These are phyloP conservation scores for Chenopodium formosanum DNA, from an alignment of 148 eudicot genomes.

Conservation along the genomic window DNA sequence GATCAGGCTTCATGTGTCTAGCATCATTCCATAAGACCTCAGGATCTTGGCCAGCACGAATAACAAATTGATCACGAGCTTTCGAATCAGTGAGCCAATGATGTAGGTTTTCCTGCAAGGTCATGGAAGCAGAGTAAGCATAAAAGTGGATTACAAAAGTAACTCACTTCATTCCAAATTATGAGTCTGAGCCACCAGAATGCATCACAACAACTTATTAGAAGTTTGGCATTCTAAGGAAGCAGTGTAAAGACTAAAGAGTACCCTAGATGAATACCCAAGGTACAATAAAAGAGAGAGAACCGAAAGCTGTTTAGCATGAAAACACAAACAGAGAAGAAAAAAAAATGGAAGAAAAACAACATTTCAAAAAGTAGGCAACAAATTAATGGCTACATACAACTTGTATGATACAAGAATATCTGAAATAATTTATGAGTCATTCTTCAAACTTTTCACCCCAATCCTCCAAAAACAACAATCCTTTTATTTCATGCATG, in stretches of 20 bases:
- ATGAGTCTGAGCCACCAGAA: background rate
- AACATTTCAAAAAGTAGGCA: background rate
- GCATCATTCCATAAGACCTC: slow-evolving; percentile 98
- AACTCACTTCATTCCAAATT: background rate
- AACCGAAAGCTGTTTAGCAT: background rate
- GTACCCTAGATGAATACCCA: background rate
- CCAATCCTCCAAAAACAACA: too few species aligned
- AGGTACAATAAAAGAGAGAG: background rate
- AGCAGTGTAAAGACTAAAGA: background rate
- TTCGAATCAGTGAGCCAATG: slow-evolving; percentile 91
- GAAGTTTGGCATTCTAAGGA: background rate
- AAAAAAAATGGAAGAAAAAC: background rate
- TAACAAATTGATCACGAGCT: slow-evolving; percentile 94
- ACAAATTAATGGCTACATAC: background rate
- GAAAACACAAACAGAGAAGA: background rate
- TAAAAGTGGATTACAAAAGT: background rate
- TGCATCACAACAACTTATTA: background rate
- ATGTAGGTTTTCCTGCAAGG: slow-evolving; percentile 79
- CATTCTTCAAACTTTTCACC: too few species aligned
- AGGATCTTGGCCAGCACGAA: slow-evolving; percentile 80
- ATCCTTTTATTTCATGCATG: too few species aligned
- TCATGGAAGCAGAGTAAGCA: background rate
- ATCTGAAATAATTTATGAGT: too few species aligned
- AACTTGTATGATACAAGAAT: too few species aligned
- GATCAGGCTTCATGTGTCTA: slow-evolving; percentile 82